Percentiles rank a stretch among this genome's conserved stretches.
Conservation (phyloP, 139 green algal genomes). For the Gonium pectorale region DNA sequence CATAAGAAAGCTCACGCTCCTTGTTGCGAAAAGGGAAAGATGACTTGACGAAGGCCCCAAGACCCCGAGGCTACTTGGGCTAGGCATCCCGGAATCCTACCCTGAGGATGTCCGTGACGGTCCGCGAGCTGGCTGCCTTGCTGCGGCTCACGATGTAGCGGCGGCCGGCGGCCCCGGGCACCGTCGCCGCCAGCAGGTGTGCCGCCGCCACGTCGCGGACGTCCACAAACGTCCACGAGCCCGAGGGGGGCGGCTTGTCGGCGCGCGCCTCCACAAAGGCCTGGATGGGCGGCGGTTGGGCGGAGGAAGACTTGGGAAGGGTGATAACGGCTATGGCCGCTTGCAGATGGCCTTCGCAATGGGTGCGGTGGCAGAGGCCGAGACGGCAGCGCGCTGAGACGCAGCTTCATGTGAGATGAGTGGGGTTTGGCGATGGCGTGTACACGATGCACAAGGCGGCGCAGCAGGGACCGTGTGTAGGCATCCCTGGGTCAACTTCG, state of each 20-base stretch:
- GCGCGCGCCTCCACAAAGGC: slow-evolving; percentile 53
- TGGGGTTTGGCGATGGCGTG: no score
- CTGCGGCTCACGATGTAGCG: slow-evolving; percentile 51
- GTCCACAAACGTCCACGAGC: slow-evolving; percentile 49
- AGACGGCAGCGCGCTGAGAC: no score
- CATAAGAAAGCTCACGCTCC: background rate
- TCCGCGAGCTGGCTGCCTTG: background rate
- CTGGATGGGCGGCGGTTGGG: no score
- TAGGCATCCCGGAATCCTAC: no score
- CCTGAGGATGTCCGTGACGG: slow-evolving; percentile 43
- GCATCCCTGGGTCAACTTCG: no score
- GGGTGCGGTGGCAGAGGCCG: no score
- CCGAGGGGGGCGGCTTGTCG: slow-evolving; percentile 46
- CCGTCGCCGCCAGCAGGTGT: slow-evolving; percentile 50
- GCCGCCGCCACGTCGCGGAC: slow-evolving; percentile 53
- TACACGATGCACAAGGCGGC: no score
- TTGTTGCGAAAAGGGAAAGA: background rate
- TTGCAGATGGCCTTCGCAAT: no score
- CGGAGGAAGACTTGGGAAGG: no score
- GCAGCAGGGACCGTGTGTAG: no score
- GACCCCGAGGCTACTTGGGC: background rate
- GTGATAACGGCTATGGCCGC: no score
- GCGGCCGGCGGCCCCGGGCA: background rate
- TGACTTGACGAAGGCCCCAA: background rate
- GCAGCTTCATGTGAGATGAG: no score